Conservation (phyloP, 176 grass and related monocot genomes). For the Aechmea fasciata region DNA sequence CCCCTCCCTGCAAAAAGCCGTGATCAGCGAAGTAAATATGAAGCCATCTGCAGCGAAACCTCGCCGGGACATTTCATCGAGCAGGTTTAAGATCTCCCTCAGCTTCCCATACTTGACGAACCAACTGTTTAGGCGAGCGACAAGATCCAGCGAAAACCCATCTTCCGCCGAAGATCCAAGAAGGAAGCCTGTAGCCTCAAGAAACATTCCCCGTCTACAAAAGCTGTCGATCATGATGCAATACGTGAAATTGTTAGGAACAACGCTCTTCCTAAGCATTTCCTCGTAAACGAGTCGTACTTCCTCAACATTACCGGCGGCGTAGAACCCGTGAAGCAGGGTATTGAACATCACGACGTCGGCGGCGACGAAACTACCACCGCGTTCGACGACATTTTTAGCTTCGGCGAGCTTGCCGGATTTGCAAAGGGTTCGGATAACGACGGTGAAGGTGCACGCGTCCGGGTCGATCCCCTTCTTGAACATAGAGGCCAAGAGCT, state of each 20-base stretch:
- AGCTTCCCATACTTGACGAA: conserved; percentile 40
- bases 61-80: conserved; percentile 27
- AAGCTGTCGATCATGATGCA: conserved; percentile 45
- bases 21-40: conserved; percentile 35
- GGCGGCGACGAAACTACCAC: conserved; percentile 26
- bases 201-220: conserved; percentile 33
- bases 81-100: conserved; percentile 23
- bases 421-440: conserved; percentile 44
- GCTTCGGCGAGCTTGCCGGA: conserved; percentile 44
- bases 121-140: conserved; percentile 41
- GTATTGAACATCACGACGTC: conserved; percentile 68
- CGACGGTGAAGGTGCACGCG: conserved; percentile 69
- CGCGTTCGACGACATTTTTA: neutral
- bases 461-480: conserved; percentile 70
- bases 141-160: conserved; percentile 34
- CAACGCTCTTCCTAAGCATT: conserved; percentile 33
- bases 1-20: conserved; percentile 36
- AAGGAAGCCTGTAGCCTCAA: conserved; percentile 25
- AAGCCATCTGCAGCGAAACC: conserved; percentile 27
- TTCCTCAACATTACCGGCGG: conserved; percentile 21
- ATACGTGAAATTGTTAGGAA: conserved; percentile 49
- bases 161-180: conserved; percentile 11
- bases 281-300: conserved; percentile 22
- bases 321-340: conserved; percentile 57
- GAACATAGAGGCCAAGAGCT: conserved; percentile 46